A percentile compares a stretch with the other conserved stretches of the same genome.
Evolutionary conservation across 1,139 yeast species (phyloP).

Genomic region (Arxiozyma slooffiae): DNA sequence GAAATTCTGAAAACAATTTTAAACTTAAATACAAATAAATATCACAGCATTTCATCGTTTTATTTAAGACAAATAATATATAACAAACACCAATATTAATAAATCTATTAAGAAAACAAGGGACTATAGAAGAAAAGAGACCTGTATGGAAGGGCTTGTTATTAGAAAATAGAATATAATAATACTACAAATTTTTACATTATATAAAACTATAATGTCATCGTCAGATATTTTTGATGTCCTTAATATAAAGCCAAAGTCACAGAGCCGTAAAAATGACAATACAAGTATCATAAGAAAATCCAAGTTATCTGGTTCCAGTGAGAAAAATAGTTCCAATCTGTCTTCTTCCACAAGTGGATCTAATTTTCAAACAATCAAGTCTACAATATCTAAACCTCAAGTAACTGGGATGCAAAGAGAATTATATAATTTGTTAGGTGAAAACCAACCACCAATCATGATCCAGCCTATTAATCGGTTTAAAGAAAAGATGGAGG

Average conservation of each 20-base stretch:
- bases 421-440: slow-evolving; percentile 77
- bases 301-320: slow-evolving; percentile 5
- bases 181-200: not conserved
- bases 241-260: slow-evolving; percentile 45
- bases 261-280: slow-evolving; percentile 26
- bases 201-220: slow-evolving; percentile 25
- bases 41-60: not conserved
- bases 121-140: too few relatives aligned
- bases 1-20: not conserved
- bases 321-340: not conserved
- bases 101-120: not conserved
- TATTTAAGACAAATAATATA: not conserved
- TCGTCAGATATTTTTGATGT: slow-evolving; percentile 70
- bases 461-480: slow-evolving; percentile 42
- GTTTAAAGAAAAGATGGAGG: slow-evolving; percentile 54
- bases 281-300: slow-evolving; percentile 15
- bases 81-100: not conserved
- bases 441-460: slow-evolving; percentile 88
- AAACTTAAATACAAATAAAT: not conserved
- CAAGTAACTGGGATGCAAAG: slow-evolving; percentile 77
- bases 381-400: slow-evolving; percentile 26
- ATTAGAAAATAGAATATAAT: too few relatives aligned
- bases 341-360: not conserved
- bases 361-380: not conserved
- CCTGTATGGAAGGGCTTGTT: too few relatives aligned